Conservation (phyloP, 768 basidiomycete species). For the Kwoniella sp. region DNA sequence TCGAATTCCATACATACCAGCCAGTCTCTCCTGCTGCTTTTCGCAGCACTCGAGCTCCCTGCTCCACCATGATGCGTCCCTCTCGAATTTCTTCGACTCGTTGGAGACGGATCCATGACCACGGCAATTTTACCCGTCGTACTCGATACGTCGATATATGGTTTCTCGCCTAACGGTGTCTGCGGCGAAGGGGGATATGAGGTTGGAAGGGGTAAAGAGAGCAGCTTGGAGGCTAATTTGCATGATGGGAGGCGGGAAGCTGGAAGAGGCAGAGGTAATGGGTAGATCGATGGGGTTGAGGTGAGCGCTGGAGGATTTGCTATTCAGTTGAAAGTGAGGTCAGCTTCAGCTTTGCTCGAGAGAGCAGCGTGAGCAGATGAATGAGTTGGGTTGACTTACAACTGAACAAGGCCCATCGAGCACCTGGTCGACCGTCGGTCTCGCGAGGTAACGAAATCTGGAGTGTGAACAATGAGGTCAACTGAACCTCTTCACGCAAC, state of each 20-base stretch:
- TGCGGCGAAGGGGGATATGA: slow-evolving; percentile 20
- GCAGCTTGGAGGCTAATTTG: slow-evolving; percentile 23
- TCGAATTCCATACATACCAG: slow-evolving; percentile 38
- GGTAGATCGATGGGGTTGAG: slow-evolving; percentile 24
- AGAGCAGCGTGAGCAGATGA: not conserved
- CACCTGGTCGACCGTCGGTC: slow-evolving; percentile 13
- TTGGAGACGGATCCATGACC: slow-evolving; percentile 22
- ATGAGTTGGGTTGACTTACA: slow-evolving; percentile 6
- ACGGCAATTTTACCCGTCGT: slow-evolving; percentile 38
- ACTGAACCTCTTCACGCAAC: not conserved
- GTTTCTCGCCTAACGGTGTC: slow-evolving; percentile 9
- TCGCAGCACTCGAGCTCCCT: not conserved
- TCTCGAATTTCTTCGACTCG: slow-evolving; percentile 7
- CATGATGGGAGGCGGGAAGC: slow-evolving; percentile 8
- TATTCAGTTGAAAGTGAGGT: not conserved
- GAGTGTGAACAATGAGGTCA: not conserved
- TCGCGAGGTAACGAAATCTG: slow-evolving; percentile 26
- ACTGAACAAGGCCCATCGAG: slow-evolving; percentile 28
- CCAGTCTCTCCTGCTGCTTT: slow-evolving; percentile 31
- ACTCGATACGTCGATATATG: slow-evolving; percentile 33
- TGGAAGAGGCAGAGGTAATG: slow-evolving; percentile 24
- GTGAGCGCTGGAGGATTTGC: slow-evolving; percentile 14
- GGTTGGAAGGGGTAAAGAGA: slow-evolving; percentile 20
- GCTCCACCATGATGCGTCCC: not conserved
- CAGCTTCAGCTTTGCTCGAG: not conserved